Evolutionary conservation across 176 grass and related monocot species (phyloP).

Genomic region (Eleusine coracana): DNA sequence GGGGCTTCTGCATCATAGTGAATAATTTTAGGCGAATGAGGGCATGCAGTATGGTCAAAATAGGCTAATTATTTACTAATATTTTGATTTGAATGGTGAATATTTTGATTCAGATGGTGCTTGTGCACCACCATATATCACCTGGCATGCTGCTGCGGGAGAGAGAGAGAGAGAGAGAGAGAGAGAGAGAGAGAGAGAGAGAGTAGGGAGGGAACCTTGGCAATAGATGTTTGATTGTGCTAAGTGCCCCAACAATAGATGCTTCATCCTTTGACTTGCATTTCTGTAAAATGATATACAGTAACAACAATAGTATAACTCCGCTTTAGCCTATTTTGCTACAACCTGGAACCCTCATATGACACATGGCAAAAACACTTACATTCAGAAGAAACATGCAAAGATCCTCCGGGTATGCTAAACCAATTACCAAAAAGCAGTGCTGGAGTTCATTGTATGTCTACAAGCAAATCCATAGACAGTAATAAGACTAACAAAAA

Average conservation of each 20-base stretch:
- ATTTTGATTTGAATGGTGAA: too few relatives aligned
- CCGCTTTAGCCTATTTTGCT: slow-evolving; percentile 26
- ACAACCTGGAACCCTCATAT: slow-evolving; percentile 12
- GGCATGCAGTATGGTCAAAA: too few relatives aligned
- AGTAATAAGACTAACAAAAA: slow-evolving; percentile 29
- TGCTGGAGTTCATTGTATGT: slow-evolving; percentile 96
- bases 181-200: not conserved
- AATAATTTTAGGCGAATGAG: too few relatives aligned
- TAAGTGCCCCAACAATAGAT: slow-evolving; percentile 81
- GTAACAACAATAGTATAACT: slow-evolving; percentile 12
- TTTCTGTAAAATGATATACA: slow-evolving; percentile 63
- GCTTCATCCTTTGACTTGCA: slow-evolving; percentile 96
- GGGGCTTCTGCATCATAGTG: too few relatives aligned
- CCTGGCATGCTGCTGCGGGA: not conserved
- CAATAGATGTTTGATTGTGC: slow-evolving; percentile 83
- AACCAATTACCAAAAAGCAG: slow-evolving; percentile 96
- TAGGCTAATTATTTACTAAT: too few relatives aligned
- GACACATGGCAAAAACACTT: slow-evolving; percentile 50
- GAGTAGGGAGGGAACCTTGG: slow-evolving; percentile 58
- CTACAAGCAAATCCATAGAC: slow-evolving; percentile 47
- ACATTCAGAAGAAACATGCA: slow-evolving; percentile 91
- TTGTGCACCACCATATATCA: too few relatives aligned
- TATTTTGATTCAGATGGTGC: too few relatives aligned
- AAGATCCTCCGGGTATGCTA: slow-evolving; percentile 89
- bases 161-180: not conserved